Evolutionary conservation across 2,329 filamentous ascomycete genomes (phyloP).

Genomic region (Phaeosphaeria sp.): DNA sequence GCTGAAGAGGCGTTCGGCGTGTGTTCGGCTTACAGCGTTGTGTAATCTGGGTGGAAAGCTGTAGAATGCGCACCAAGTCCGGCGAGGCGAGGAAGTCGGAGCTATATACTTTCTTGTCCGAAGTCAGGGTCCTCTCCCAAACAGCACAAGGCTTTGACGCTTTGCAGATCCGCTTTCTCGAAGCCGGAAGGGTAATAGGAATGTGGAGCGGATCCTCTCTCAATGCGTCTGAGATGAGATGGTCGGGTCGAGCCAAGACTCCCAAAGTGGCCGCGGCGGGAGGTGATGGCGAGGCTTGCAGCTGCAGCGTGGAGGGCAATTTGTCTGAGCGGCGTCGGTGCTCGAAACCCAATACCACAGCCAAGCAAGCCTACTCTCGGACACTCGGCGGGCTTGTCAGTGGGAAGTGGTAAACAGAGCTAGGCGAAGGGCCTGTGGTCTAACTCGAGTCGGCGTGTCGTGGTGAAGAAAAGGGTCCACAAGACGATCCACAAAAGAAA

Average conservation of each 20-base stretch:
- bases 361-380: conserved; percentile 13
- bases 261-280: conserved; percentile 10
- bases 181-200: conserved; percentile 8
- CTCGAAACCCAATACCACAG: conserved; percentile 27
- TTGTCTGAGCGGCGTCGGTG: conserved; percentile 32
- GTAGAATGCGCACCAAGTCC: neutral
- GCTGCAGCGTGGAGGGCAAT: conserved; percentile 18
- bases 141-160: too few relatives aligned
- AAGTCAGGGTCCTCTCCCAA: too few relatives aligned
- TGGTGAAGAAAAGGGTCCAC: conserved; percentile 8
- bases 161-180: neutral
- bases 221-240: conserved; percentile 18
- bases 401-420: conserved; percentile 9
- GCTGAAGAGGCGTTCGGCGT: conserved; percentile 7
- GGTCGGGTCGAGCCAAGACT: conserved; percentile 10
- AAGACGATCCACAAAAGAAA: conserved; percentile 15
- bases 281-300: conserved; percentile 5
- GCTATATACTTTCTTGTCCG: neutral
- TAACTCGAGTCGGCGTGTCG: conserved; percentile 1
- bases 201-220: conserved; percentile 3
- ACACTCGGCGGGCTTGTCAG: conserved; percentile 10
- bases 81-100: conserved; percentile 1
- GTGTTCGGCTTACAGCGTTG: conserved; percentile 15
- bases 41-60: neutral
- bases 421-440: conserved; percentile 6